Conservation (phyloP, 768 basidiomycete genomes). For the Termitomyces sp. region DNA sequence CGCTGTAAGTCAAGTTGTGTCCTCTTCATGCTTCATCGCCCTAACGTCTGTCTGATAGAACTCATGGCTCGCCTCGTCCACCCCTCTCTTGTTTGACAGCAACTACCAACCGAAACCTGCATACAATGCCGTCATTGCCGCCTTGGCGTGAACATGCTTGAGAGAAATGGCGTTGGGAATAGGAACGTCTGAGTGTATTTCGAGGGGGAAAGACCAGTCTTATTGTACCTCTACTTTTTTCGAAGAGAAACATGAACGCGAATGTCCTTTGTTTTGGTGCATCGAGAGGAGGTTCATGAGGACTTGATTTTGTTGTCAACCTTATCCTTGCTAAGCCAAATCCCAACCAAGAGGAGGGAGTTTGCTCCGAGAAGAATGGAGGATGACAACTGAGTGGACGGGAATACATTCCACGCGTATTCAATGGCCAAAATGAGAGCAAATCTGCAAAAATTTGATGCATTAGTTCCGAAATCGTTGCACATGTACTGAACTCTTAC, state of each 20-base stretch:
- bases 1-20: conserved; percentile 23
- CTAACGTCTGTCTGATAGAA: conserved; percentile 13
- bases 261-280: not conserved
- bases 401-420: conserved; percentile 86
- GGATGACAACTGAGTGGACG: conserved; percentile 55
- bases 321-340: conserved; percentile 24
- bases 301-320: conserved; percentile 9
- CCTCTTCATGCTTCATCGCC: not conserved
- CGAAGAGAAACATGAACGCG: not conserved
- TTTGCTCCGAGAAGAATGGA: conserved; percentile 24
- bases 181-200: not conserved
- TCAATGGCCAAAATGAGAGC: conserved; percentile 59
- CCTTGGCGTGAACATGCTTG: conserved; percentile 3
- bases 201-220: not conserved
- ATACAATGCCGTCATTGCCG: conserved; percentile 19
- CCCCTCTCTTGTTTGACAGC: conserved; percentile 23
- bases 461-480: conserved; percentile 4
- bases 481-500: conserved; percentile 33
- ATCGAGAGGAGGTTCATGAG: not conserved
- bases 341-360: conserved; percentile 23
- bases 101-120: conserved; percentile 23
- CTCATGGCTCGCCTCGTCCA: conserved; percentile 20
- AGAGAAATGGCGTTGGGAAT: not conserved
- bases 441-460: conserved; percentile 38
- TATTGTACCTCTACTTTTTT: not conserved